Evolutionary conservation across 2,329 filamentous ascomycete genomes (phyloP).

Genomic region (Stagonosporopsis vannaccii): DNA sequence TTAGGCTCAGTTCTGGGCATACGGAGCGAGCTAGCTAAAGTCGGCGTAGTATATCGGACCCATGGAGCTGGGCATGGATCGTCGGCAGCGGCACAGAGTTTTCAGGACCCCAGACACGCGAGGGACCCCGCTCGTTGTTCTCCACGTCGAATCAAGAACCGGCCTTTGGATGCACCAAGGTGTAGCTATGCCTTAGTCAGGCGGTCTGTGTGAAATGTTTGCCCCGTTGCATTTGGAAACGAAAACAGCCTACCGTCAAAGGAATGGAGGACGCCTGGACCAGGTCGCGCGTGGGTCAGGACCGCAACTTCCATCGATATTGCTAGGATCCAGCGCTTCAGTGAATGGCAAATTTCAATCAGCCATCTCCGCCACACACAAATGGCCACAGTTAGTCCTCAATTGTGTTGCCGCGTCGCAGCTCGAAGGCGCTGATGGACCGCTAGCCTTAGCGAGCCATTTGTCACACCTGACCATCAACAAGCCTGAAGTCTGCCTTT

Average conservation of each 20-base stretch:
- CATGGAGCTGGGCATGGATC: slow-evolving; percentile 35
- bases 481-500: slow-evolving; percentile 2
- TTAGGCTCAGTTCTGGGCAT: slow-evolving; percentile 24
- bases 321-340: slow-evolving; percentile 28
- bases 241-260: slow-evolving; percentile 17
- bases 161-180: background rate
- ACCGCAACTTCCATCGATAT: slow-evolving; percentile 16
- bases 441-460: slow-evolving; percentile 11
- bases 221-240: slow-evolving; percentile 15
- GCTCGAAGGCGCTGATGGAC: background rate
- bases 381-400: slow-evolving; percentile 1
- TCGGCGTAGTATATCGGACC: slow-evolving; percentile 11
- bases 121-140: slow-evolving; percentile 35
- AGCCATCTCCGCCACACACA: slow-evolving; percentile 10
- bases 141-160: slow-evolving; percentile 25
- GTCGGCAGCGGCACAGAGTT: slow-evolving; percentile 40
- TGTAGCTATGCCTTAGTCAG: slow-evolving; percentile 19
- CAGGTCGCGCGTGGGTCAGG: slow-evolving; percentile 18
- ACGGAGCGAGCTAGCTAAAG: slow-evolving; percentile 25
- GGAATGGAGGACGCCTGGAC: slow-evolving; percentile 21
- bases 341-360: slow-evolving; percentile 5
- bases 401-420: background rate
- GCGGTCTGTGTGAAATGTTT: slow-evolving; percentile 21
- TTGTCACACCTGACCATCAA: slow-evolving; percentile 3
- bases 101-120: slow-evolving; percentile 29